phyloP scores from a whole-genome alignment of 768 basidiomycete genomes.

The Amanita rubescens region DNA sequence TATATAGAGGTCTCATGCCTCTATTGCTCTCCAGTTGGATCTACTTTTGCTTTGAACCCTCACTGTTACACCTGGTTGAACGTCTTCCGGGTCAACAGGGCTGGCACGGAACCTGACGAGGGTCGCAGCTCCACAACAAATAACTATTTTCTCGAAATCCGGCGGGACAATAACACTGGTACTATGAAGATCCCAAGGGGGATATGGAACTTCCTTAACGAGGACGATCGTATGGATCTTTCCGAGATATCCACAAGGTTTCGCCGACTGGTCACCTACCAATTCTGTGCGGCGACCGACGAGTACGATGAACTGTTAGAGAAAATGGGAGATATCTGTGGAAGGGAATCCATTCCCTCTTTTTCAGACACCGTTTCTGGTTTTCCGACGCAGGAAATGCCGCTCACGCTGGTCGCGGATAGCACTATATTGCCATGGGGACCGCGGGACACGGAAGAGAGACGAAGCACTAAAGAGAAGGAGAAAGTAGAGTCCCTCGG shows the following conservation, averaged over 20 bases:
- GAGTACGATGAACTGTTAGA: background rate
- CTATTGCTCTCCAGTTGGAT: background rate
- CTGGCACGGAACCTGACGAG: background rate
- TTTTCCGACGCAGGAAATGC: background rate
- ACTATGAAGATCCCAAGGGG: background rate
- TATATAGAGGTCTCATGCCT: background rate
- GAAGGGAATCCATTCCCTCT: background rate
- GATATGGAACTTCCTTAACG: background rate
- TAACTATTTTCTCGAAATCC: background rate
- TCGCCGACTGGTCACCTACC: background rate
- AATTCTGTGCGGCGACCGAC: background rate
- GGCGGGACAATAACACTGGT: background rate
- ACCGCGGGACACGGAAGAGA: too few relatives aligned
- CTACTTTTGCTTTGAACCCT: background rate
- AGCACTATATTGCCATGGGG: background rate
- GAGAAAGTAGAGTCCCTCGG: too few relatives aligned
- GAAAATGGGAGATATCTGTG: background rate
- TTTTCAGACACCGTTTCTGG: background rate
- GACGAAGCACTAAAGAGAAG: too few relatives aligned
- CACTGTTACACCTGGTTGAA: background rate
- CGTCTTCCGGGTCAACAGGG: background rate
- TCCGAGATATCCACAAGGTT: background rate
- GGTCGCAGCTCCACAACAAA: background rate
- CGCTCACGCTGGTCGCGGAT: background rate
- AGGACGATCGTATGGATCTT: background rate